These are phyloP conservation scores for Acacia crassicarpa DNA, from an alignment of 306 rosid species.

Conservation along the genomic window DNA sequence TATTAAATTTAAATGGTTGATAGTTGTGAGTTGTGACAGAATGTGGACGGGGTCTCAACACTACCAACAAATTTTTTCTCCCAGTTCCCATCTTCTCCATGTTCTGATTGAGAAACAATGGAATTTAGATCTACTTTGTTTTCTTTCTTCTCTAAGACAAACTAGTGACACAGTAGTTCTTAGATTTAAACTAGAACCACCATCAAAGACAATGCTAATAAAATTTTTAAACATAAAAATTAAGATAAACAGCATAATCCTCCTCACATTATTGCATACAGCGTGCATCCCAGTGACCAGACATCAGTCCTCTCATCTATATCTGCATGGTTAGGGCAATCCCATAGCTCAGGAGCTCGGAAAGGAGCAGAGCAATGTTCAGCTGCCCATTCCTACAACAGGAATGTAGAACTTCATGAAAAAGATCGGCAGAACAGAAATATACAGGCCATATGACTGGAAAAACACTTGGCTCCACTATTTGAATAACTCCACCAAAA, in stretches of 20 bases:
- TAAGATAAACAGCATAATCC: conserved; percentile 30
- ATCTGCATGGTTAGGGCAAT: conserved; percentile 84
- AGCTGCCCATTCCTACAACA: conserved; percentile 94
- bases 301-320: conserved; percentile 95
- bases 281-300: conserved; percentile 98
- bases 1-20: not conserved
- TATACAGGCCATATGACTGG: conserved; percentile 24
- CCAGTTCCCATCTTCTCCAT: not conserved
- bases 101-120: not conserved
- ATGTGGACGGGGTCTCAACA: not conserved
- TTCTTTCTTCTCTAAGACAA: conserved; percentile 1
- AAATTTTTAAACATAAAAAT: conserved; percentile 5
- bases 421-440: conserved; percentile 11
- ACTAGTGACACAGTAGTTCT: not conserved
- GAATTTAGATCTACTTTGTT: not conserved
- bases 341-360: conserved; percentile 99
- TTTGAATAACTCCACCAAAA: conserved; percentile 11
- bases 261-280: conserved; percentile 93
- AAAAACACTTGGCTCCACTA: conserved; percentile 22
- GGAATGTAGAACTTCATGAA: conserved; percentile 18
- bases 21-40: not conserved
- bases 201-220: not conserved
- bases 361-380: conserved; percentile 97
- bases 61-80: not conserved
- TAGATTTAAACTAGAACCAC: not conserved